Evolutionary conservation across 345 rosid species (phyloP), one percentile per base, ranked within the genome.

Genomic region (Triadica sebifera): DNA sequence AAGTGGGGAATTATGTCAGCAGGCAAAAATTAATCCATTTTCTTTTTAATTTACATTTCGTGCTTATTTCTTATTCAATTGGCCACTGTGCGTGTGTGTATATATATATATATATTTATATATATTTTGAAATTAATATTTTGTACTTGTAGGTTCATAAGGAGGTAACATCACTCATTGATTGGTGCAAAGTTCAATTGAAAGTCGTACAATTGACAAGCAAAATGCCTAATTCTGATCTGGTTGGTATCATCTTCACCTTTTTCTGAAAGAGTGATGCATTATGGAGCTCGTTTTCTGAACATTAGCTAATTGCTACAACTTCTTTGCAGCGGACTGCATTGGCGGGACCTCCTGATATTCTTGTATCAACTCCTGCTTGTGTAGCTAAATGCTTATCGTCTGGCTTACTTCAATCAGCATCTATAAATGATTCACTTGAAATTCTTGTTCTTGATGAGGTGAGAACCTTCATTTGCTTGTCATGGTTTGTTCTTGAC

Each of bases 381-480:
- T 92, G 93, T 78, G 75, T 94, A 67, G 88, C 90, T 2, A 93
- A 94, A 81, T 92, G 92, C 79, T 83, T 94, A 74, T 86, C 91
- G 5, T 80, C 80, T 52, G 97, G 94, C 65, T 86, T 84, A 37
- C 88, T 94, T 76, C 86, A 89, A 70, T 81, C 92, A 8, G 13
- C 84, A 29, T 81, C 88, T 8, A 75, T 93, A 41, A 77, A 80
- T 60, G 89, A 88, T 53, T 87, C 99, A 13, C 96, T 93, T 70
- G 91, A 89, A 67, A 84, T 90, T 62, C 87, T 94, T 67, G 89
- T 93, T 69, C 97, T 94, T 72, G 99, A 94, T 83, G 97, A 94
- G 98, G 98, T 94, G 66, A 78, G 85, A n/a, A 9, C 41, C 17
- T 53, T 7, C 37, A 2, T 29, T 29, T 68, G 43, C 61, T 69